These are phyloP conservation scores for Takashimella tepidaria DNA, from an alignment of 1,284 basidiomycete species.

Conservation along the genomic window DNA sequence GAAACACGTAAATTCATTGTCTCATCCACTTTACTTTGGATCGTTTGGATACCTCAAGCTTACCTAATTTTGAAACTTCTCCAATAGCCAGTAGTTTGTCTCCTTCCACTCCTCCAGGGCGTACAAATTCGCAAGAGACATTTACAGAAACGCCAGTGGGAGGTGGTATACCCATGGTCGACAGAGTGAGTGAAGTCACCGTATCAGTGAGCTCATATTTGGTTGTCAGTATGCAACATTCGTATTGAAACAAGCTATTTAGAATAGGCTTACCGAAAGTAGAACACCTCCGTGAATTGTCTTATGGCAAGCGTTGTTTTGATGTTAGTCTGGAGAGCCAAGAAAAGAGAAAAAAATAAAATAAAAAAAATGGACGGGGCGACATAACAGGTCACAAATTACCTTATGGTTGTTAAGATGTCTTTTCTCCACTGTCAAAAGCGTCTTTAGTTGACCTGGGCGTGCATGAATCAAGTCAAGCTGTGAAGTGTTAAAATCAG, in stretches of 20 bases:
- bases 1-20: too few relatives aligned
- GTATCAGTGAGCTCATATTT: constrained; percentile 42
- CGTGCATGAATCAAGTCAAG: constrained; percentile 21
- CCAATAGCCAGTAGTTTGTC: constrained; percentile 36
- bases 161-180: constrained; percentile 40
- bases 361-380: too few relatives aligned
- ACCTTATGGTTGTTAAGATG: constrained; percentile 48
- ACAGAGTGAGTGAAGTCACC: constrained; percentile 43
- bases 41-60: too few relatives aligned
- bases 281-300: constrained; percentile 48
- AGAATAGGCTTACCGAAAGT: constrained; percentile 29
- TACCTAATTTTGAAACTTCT: constrained; percentile 42
- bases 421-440: constrained; percentile 33
- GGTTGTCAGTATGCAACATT: neutral
- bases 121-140: constrained; percentile 45
- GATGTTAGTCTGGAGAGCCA: too few relatives aligned
- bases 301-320: constrained; percentile 19
- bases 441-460: constrained; percentile 40
- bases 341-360: too few relatives aligned
- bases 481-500: constrained; percentile 11
- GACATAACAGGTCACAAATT: constrained; percentile 7
- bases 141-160: constrained; percentile 46
- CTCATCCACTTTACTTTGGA: neutral
- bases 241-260: neutral
- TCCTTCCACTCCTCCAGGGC: constrained; percentile 39